A percentile compares a stretch with the other conserved stretches of the same genome.
Conservation (phyloP, 176 grass and related monocot species). For the Metroxylon sagu region DNA sequence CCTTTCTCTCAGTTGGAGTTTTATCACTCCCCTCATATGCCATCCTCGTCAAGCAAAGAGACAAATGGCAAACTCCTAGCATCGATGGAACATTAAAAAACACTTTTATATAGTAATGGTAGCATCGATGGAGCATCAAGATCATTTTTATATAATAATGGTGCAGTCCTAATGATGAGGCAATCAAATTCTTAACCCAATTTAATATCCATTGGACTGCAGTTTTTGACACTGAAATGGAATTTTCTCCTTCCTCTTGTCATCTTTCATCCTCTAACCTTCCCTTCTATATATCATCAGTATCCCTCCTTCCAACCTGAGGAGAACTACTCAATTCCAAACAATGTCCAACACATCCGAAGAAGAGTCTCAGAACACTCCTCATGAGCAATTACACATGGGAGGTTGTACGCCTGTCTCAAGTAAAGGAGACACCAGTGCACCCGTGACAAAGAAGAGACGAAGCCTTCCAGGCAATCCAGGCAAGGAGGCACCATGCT, state of each 20-base stretch:
- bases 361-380: conserved; percentile 41
- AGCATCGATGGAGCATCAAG: background rate
- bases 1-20: too few species aligned
- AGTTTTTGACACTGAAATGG: conserved; percentile 35
- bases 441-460: conserved; percentile 37
- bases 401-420: conserved; percentile 19
- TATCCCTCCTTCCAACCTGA: conserved; percentile 11
- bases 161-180: conserved; percentile 22
- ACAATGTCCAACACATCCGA: conserved; percentile 49
- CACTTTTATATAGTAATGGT: conserved; percentile 19
- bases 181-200: conserved; percentile 8
- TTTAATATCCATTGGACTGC: conserved; percentile 17
- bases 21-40: too few species aligned
- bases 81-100: conserved; percentile 8
- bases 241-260: conserved; percentile 17
- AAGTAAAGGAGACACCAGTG: conserved; percentile 21
- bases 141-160: conserved; percentile 18
- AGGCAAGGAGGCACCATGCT: conserved; percentile 9
- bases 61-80: too few species aligned
- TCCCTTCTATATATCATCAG: conserved; percentile 37
- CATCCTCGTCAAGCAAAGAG: too few species aligned
- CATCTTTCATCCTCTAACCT: conserved; percentile 11
- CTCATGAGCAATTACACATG: conserved; percentile 35
- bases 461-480: conserved; percentile 43
- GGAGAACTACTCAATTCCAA: conserved; percentile 9